Percentiles rank a stretch among this genome's conserved stretches.
These are phyloP conservation scores for Boletales sp. DNA, from an alignment of 768 basidiomycete genomes.

Conservation along the genomic window DNA sequence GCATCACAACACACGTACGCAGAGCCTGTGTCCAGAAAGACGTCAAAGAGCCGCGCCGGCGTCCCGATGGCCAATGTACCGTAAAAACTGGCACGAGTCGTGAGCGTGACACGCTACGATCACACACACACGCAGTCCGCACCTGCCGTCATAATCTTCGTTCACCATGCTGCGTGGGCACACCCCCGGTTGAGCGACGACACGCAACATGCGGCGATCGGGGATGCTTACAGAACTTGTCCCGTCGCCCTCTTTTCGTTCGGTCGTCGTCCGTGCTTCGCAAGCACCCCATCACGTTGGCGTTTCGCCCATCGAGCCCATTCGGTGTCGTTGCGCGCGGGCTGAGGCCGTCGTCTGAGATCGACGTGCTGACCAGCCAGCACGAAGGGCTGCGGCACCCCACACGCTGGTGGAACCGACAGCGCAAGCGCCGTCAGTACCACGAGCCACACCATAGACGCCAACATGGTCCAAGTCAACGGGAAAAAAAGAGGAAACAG, in stretches of 20 bases:
- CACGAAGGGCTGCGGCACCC: conserved; percentile 3
- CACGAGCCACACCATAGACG: no score
- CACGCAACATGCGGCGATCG: background rate
- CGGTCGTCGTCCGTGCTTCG: conserved; percentile 43
- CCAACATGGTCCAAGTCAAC: no score
- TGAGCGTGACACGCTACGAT: conserved; percentile 1
- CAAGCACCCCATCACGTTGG: conserved; percentile 40
- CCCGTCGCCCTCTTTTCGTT: conserved; percentile 41
- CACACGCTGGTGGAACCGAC: conserved; percentile 8
- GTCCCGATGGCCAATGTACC: conserved; percentile 41
- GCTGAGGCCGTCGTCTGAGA: conserved; percentile 13
- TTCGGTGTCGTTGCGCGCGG: conserved; percentile 16
- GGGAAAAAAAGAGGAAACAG: no score
- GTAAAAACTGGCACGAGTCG: conserved; percentile 23
- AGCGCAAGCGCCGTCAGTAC: background rate
- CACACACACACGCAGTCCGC: no score
- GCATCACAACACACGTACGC: conserved; percentile 20
- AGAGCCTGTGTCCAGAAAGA: conserved; percentile 52
- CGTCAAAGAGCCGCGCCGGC: conserved; percentile 41
- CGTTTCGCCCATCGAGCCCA: conserved; percentile 38
- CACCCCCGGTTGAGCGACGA: conserved; percentile 1
- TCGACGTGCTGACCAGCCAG: conserved; percentile 19
- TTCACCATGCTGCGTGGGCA: conserved; percentile 47
- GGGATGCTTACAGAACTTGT: conserved; percentile 40
- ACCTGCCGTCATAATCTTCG: conserved; percentile 65